These are phyloP conservation scores for Thamnidium elegans DNA, from an alignment of 192 early-diverging fungal genomes.

Conservation along the genomic window DNA sequence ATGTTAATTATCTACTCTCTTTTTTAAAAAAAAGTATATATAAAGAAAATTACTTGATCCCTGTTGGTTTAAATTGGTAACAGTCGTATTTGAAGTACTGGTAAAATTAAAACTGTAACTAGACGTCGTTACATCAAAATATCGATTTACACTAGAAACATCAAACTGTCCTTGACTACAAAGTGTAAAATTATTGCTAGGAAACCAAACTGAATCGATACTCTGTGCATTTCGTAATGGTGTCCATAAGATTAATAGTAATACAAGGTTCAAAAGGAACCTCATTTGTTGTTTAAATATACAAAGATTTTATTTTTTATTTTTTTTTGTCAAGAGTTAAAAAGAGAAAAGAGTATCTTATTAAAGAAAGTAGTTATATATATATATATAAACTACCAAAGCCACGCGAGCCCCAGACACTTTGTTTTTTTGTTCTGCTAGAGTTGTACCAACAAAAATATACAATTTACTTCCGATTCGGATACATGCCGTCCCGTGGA, in stretches of 20 bases:
- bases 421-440: too few relatives aligned
- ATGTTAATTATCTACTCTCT: slow-evolving; percentile 1
- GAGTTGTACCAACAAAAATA: too few relatives aligned
- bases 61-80: slow-evolving; percentile 3
- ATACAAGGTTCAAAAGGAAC: background rate
- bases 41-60: slow-evolving; percentile 20
- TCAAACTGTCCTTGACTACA: background rate
- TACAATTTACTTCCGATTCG: too few relatives aligned
- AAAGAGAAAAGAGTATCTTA: background rate
- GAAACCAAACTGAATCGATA: slow-evolving; percentile 17
- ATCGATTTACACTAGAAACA: slow-evolving; percentile 1
- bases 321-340: background rate
- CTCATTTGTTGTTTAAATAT: slow-evolving; percentile 6
- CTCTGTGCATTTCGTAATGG: background rate
- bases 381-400: too few relatives aligned
- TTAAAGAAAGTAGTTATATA: background rate
- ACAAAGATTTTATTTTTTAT: background rate
- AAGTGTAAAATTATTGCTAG: background rate
- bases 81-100: slow-evolving; percentile 1
- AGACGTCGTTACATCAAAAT: slow-evolving; percentile 10
- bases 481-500: too few relatives aligned
- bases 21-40: background rate
- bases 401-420: too few relatives aligned
- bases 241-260: background rate
- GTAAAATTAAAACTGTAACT: slow-evolving; percentile 9